Evolutionary conservation across 2,329 filamentous ascomycete species (phyloP).

Genomic region (Xylaria sp.): DNA sequence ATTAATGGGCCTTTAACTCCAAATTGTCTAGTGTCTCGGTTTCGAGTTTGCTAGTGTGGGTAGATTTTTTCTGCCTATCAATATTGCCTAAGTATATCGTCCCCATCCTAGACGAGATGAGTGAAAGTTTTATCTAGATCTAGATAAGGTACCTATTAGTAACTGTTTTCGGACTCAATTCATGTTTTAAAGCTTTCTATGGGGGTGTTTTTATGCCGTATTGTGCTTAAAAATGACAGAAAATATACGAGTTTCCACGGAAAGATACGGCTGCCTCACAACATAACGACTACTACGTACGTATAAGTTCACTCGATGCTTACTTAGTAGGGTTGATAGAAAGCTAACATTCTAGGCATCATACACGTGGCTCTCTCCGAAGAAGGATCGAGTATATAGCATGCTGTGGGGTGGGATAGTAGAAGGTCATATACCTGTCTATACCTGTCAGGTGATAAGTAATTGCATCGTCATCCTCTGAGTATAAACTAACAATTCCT

Average conservation of each 20-base stretch:
- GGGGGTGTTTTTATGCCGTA: not conserved
- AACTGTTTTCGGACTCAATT: not conserved
- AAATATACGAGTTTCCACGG: not conserved
- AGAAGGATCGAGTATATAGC: constrained; percentile 7
- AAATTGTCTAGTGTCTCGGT: not conserved
- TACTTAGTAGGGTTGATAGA: no score
- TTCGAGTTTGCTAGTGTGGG: constrained; percentile 2
- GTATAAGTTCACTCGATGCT: not conserved
- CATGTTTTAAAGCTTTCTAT: not conserved
- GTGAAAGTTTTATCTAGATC: not conserved
- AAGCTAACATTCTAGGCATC: not conserved
- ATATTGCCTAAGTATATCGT: not conserved
- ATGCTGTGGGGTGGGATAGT: constrained; percentile 10
- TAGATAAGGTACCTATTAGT: not conserved
- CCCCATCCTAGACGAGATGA: not conserved
- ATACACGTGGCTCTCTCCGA: constrained; percentile 3
- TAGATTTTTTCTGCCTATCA: not conserved
- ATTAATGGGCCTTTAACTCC: constrained; percentile 3
- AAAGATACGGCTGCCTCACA: not conserved
- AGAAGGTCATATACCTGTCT: not conserved
- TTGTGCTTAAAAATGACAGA: not conserved
- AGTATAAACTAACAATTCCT: constrained; percentile 23
- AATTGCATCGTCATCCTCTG: constrained; percentile 24
- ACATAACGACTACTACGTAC: not conserved
- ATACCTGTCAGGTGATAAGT: constrained; percentile 1